A percentile compares a stretch with the other conserved stretches of the same genome.
phyloP scores from a whole-genome alignment of 1,139 yeast genomes.

The Geotrichum klebahnii region DNA sequence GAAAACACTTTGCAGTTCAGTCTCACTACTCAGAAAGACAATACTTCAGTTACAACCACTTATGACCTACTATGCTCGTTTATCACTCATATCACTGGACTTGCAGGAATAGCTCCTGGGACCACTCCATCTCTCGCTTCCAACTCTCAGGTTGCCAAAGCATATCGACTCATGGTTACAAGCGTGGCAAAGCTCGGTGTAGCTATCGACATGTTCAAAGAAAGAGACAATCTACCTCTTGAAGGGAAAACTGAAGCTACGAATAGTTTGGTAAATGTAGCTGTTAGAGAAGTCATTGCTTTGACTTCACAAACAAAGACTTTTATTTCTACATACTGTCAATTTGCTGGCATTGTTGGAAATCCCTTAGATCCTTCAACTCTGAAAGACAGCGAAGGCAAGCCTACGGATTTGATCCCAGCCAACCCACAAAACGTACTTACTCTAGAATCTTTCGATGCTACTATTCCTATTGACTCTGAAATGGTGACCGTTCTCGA shows the following conservation, averaged over 20 bases:
- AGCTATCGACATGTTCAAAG: constrained; percentile 26
- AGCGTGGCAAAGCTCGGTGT: constrained; percentile 29
- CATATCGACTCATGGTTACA: constrained; percentile 30
- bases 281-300: no score
- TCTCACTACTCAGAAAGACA: constrained; percentile 23
- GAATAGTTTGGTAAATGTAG: constrained; percentile 17
- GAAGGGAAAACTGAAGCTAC: constrained; percentile 16
- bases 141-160: constrained; percentile 27
- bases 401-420: constrained; percentile 22
- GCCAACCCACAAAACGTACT: constrained; percentile 13
- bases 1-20: constrained; percentile 21
- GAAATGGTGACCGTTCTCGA: constrained; percentile 26
- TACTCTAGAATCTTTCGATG: constrained; percentile 26
- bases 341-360: constrained; percentile 11
- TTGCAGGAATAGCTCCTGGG: constrained; percentile 35
- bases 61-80: constrained; percentile 27
- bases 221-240: constrained; percentile 8
- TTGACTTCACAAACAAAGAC: no score
- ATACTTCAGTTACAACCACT: constrained; percentile 21
- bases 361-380: constrained; percentile 13
- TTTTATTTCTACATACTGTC: no score
- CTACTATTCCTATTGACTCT: constrained; percentile 26
- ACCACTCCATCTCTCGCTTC: constrained; percentile 29
- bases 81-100: constrained; percentile 29
- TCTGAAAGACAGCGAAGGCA: constrained; percentile 27